Evolutionary conservation across 108 stramenopile species (phyloP).

Genomic region (Pelagomonas calceolata): DNA sequence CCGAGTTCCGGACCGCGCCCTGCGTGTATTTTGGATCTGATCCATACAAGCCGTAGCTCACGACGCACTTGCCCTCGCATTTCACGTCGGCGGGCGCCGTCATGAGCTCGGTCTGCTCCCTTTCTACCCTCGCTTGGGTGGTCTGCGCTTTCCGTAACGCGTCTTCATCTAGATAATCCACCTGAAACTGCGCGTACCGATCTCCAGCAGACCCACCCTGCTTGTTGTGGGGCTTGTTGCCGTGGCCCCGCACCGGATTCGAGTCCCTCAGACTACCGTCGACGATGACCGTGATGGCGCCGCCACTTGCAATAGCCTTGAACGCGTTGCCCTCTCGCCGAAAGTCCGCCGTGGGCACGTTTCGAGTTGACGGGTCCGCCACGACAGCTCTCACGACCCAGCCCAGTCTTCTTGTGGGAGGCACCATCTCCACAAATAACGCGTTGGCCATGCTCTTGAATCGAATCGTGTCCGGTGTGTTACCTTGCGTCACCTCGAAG

Average conservation of each 20-base stretch:
- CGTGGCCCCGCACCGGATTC: background rate
- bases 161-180: background rate
- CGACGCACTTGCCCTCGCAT: constrained; percentile 6
- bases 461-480: background rate
- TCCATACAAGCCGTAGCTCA: constrained; percentile 22
- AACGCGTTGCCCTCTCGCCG: too few relatives aligned
- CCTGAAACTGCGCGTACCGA: background rate
- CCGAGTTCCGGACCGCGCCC: constrained; percentile 20
- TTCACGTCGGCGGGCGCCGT: background rate
- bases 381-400: background rate
- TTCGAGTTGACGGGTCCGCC: too few relatives aligned
- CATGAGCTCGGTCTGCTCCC: background rate
- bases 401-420: background rate
- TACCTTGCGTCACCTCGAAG: background rate
- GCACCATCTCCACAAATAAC: background rate
- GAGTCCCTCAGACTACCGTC: background rate
- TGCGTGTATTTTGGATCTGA: constrained; percentile 18
- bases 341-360: too few relatives aligned
- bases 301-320: background rate
- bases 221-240: background rate
- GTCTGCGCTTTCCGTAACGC: background rate
- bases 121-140: background rate
- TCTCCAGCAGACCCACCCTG: background rate
- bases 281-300: background rate
- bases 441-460: background rate